Evolutionary conservation across 2,329 filamentous ascomycete species (phyloP).

Genomic region (Aspergillus piperis): DNA sequence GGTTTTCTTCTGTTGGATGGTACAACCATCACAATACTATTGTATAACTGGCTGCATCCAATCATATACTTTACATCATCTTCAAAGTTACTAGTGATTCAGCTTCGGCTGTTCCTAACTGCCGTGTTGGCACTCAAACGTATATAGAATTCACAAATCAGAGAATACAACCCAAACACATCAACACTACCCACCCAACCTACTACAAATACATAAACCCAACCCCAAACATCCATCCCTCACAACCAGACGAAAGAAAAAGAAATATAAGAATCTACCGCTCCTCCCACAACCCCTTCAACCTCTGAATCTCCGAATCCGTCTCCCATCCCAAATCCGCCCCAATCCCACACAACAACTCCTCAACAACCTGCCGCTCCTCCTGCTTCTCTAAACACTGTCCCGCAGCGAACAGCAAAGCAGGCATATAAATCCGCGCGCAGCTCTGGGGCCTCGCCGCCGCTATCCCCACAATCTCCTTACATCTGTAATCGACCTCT

Average conservation of each 20-base stretch:
- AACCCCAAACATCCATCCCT: too few relatives aligned
- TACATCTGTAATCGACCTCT: conserved; percentile 57
- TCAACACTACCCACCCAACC: neutral
- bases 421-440: conserved; percentile 60
- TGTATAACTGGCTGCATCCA: too few relatives aligned
- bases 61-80: too few relatives aligned
- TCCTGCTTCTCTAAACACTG: conserved; percentile 56
- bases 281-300: conserved; percentile 41
- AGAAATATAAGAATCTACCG: neutral
- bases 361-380: conserved; percentile 57
- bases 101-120: too few relatives aligned
- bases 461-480: conserved; percentile 61
- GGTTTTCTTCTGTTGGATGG: too few relatives aligned
- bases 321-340: conserved; percentile 63
- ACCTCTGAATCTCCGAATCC: conserved; percentile 54
- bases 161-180: neutral
- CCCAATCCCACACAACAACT: conserved; percentile 60
- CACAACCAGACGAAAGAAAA: neutral
- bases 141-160: too few relatives aligned
- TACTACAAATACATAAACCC: neutral
- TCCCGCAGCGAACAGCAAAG: conserved; percentile 62
- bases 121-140: too few relatives aligned
- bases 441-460: conserved; percentile 57
- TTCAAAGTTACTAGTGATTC: too few relatives aligned
- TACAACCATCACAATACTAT: too few relatives aligned